Conservation (phyloP, 2,329 filamentous ascomycete genomes). For the Colletotrichum godetiae region DNA sequence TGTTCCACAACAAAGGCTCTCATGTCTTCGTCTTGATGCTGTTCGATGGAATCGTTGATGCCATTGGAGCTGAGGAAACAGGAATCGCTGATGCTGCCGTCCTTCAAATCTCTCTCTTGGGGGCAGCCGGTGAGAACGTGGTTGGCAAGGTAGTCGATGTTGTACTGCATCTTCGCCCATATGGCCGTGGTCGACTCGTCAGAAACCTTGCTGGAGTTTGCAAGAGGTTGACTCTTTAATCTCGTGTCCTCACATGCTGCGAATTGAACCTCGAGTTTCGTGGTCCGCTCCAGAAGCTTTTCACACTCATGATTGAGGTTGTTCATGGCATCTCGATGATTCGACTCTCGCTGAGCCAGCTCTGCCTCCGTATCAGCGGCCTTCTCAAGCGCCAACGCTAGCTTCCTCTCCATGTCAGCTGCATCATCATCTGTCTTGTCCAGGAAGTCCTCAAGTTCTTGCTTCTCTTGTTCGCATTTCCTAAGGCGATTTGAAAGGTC, state of each 20-base stretch:
- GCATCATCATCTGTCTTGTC: background rate
- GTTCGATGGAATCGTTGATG: background rate
- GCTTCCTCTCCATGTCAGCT: background rate
- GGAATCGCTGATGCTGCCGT: background rate
- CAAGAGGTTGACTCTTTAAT: background rate
- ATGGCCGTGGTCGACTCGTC: background rate
- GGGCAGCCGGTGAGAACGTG: background rate
- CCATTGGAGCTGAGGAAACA: background rate
- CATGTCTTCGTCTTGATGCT: background rate
- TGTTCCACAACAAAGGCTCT: background rate
- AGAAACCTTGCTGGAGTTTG: constrained; percentile 9
- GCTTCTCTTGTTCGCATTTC: too few relatives aligned
- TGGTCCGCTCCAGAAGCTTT: background rate
- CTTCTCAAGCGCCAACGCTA: background rate
- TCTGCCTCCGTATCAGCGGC: background rate
- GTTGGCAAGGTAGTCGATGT: background rate
- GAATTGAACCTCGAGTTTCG: background rate
- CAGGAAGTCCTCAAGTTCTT: too few relatives aligned
- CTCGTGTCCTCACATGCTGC: background rate
- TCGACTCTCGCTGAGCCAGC: background rate
- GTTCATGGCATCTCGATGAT: background rate
- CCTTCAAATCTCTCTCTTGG: background rate
- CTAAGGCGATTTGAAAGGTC: too few relatives aligned
- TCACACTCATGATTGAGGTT: fast-evolving
- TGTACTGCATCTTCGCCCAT: constrained; percentile 4